These are phyloP conservation scores for Astrephomene gubernaculifera DNA, from an alignment of 139 green algal genomes.

Conservation along the genomic window DNA sequence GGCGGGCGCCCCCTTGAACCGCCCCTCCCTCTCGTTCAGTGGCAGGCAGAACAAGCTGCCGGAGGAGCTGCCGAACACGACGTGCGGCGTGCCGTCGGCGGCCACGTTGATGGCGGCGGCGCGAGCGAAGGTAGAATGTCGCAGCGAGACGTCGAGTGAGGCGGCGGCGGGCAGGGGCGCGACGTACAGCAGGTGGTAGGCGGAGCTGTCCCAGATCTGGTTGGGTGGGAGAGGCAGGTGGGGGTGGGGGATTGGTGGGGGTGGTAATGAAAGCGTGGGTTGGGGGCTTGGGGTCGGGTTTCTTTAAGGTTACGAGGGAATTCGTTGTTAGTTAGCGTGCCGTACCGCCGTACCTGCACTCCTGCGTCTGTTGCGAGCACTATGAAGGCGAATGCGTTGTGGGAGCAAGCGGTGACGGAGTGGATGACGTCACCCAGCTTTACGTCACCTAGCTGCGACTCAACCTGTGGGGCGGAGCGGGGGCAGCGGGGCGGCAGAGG, in stretches of 20 bases:
- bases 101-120: constrained; percentile 38
- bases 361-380: constrained; percentile 41
- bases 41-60: constrained; percentile 32
- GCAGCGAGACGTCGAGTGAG: neutral
- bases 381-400: constrained; percentile 28
- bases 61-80: constrained; percentile 49
- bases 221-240: no score
- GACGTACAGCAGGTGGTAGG: constrained; percentile 40
- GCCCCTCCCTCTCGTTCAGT: neutral
- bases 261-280: neutral
- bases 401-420: neutral
- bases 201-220: constrained; percentile 57
- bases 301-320: neutral
- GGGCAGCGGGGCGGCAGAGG: neutral
- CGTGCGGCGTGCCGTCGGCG: constrained; percentile 19
- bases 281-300: neutral
- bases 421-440: constrained; percentile 46
- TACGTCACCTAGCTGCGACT: constrained; percentile 29
- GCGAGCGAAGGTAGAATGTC: constrained; percentile 7
- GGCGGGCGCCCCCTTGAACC: constrained; percentile 28
- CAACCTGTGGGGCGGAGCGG: neutral
- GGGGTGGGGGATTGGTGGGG: neutral
- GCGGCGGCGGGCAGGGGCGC: constrained; percentile 37
- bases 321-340: neutral
- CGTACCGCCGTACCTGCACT: constrained; percentile 34